Evolutionary conservation across 1,284 basidiomycete genomes (phyloP).

Genomic region (Phellopilus nigrolimitatus): DNA sequence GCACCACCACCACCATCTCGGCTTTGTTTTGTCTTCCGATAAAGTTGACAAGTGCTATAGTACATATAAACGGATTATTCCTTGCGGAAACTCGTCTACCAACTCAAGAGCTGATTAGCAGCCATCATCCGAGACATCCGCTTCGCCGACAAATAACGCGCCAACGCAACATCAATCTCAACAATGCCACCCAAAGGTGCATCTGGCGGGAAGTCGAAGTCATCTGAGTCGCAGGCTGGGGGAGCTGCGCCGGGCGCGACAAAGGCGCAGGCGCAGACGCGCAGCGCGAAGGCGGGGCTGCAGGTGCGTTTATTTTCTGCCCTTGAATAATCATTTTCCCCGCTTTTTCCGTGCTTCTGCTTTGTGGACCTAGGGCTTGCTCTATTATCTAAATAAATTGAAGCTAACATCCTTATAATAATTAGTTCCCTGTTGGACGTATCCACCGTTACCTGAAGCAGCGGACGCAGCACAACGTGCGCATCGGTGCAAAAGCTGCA

Average conservation of each 20-base stretch:
- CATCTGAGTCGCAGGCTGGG: conserved; percentile 28
- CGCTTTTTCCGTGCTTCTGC: conserved; percentile 1
- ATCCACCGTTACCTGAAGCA: conserved; percentile 93
- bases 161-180: no score
- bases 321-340: neutral
- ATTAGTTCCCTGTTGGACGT: conserved; percentile 62
- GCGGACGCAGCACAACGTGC: conserved; percentile 89
- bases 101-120: no score
- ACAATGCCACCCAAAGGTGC: conserved; percentile 35
- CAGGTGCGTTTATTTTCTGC: conserved; percentile 57
- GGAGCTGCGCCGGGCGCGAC: conserved; percentile 25
- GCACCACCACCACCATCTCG: no score
- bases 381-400: neutral
- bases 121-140: no score
- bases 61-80: no score
- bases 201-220: conserved; percentile 41
- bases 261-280: conserved; percentile 59
- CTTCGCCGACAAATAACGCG: no score
- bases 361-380: neutral
- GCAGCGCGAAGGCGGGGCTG: conserved; percentile 82
- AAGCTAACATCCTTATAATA: conserved; percentile 64
- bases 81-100: no score
- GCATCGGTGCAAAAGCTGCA: no score
- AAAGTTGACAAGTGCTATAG: no score
- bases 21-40: no score